phyloP scores from a whole-genome alignment of 768 basidiomycete species.

The Boletellus sp. region DNA sequence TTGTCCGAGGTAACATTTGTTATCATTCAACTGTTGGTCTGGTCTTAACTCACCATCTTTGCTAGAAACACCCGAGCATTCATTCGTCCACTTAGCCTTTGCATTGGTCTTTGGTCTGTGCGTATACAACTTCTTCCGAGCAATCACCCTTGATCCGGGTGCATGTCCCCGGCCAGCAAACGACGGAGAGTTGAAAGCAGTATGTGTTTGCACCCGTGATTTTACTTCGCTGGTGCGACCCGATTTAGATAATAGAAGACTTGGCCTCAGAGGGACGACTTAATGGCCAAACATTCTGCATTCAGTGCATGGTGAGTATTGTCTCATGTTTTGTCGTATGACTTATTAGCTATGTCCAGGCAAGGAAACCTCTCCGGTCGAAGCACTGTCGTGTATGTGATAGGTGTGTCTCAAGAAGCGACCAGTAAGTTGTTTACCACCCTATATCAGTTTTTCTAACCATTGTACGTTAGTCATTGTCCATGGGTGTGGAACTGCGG shows the following conservation, averaged over 20 bases:
- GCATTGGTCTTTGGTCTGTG: conserved; percentile 68
- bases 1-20: conserved; percentile 58
- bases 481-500: conserved; percentile 99
- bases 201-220: conserved; percentile 34
- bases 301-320: conserved; percentile 80
- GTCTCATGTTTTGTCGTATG: background rate
- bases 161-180: conserved; percentile 75
- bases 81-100: conserved; percentile 74
- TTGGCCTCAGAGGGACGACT: conserved; percentile 82
- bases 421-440: conserved; percentile 65
- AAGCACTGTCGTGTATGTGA: conserved; percentile 95
- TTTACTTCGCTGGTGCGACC: background rate
- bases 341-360: conserved; percentile 36
- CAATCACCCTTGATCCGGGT: conserved; percentile 87
- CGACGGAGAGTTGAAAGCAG: conserved; percentile 85
- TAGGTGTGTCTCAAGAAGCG: conserved; percentile 83
- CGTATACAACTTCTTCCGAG: conserved; percentile 86
- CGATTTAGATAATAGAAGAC: conserved; percentile 76
- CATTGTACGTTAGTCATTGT: conserved; percentile 64
- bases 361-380: conserved; percentile 85
- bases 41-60: background rate
- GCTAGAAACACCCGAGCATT: conserved; percentile 72
- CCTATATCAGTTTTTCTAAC: conserved; percentile 1
- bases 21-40: background rate
- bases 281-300: conserved; percentile 96